Base-by-base conservation (phyloP, 768 basidiomycete genomes). In the Calocera viscosa region DNA sequence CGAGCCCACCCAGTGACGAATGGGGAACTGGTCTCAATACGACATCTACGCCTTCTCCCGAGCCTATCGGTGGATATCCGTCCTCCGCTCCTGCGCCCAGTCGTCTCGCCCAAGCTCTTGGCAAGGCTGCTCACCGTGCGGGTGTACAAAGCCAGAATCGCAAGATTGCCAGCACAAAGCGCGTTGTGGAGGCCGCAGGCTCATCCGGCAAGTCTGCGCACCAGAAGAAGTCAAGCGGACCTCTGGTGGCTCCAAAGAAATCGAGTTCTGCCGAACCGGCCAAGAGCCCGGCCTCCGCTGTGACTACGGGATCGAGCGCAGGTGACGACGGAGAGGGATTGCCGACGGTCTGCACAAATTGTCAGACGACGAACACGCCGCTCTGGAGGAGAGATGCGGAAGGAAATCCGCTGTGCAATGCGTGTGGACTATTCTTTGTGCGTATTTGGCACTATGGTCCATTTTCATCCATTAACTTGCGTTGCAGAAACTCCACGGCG, bases 341-440 rank as follows among this genome's bases (percentile, higher is more conserved):
- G 7, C 91, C 88, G 10, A 96, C 92, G 1, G 79, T 90, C 32
- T 97, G 94, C 75, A 92, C 90, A 5, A 97, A 97, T 74, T 97
- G 94, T 76, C 87, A 90, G 72, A 97, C 94, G 66, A 94, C 91
- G 14, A 96, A 93, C 74, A 97, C 94, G 40, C 92, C 92, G 10
- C 78, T 95, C 53, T 95, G 92, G 92, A 82, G 92, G 75, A 80
- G 92, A 69, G 91, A 95, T 78, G 90, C 92, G 0, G 92, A 94
- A 72, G 92, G 92, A 22, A 91, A 94, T 72, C 92, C 92, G 34
- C 78, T 95, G 65, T 95, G 92, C 73, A 93, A 91, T 76, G 91
- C 94, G 14, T 96, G 94, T 76, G 93, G 94, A 2, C 77, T 96
- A 70, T 96, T 94, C 80, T 94, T 84, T 78, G 90, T 91, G 75